Percentiles rank a stretch among this genome's conserved stretches.
Evolutionary conservation across 2,329 filamentous ascomycete genomes (phyloP).

Genomic region (Uncinocarpus reesii): DNA sequence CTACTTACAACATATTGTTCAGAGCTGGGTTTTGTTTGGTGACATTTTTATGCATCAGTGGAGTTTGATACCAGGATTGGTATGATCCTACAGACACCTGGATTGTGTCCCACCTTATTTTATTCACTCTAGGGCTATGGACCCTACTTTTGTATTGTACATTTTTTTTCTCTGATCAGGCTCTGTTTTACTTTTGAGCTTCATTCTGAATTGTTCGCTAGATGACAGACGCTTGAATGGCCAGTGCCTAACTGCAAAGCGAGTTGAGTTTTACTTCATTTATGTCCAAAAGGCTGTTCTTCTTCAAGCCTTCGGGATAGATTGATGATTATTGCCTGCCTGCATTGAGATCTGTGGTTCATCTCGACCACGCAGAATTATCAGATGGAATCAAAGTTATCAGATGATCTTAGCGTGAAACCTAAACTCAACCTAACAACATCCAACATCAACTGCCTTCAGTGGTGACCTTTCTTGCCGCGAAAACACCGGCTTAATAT

Average conservation of each 20-base stretch:
- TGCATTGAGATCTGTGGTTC: no score
- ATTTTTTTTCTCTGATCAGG: neutral
- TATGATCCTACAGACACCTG: slow-evolving; percentile 9
- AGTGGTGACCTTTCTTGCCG: neutral
- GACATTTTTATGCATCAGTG: slow-evolving; percentile 4
- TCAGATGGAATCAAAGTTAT: slow-evolving; percentile 6
- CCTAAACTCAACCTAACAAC: neutral
- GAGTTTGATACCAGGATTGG: slow-evolving; percentile 12
- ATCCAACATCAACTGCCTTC: neutral
- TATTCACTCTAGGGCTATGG: neutral
- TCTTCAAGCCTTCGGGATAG: no score
- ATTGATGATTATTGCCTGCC: neutral
- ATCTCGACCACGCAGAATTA: neutral
- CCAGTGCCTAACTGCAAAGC: no score
- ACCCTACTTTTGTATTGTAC: neutral
- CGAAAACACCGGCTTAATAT: no score
- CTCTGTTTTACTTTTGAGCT: neutral
- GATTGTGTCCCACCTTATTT: slow-evolving; percentile 5
- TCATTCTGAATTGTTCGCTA: neutral
- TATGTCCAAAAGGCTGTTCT: no score
- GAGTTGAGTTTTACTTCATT: no score
- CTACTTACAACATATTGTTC: no score
- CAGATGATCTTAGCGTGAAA: slow-evolving; percentile 1
- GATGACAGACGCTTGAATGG: no score
- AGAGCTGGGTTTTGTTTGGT: neutral